phyloP scores from a whole-genome alignment of 2,329 filamentous ascomycete genomes.

The Periconia digitata region DNA sequence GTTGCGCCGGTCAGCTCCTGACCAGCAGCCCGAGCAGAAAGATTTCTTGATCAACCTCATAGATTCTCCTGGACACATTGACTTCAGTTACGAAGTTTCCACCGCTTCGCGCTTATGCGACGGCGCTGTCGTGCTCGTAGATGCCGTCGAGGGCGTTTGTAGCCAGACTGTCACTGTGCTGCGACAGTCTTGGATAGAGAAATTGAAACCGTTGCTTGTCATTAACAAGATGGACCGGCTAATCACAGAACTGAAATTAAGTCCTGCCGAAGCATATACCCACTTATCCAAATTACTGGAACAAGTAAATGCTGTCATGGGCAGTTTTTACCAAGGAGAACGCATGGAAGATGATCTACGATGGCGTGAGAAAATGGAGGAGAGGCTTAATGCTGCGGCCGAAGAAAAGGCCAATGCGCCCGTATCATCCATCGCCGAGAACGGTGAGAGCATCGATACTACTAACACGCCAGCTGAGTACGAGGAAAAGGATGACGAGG shows the following conservation, averaged over 20 bases:
- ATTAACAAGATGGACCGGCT: slow-evolving; percentile 99
- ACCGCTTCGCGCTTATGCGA: slow-evolving; percentile 94
- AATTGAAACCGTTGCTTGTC: slow-evolving; percentile 88
- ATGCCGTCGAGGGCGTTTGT: slow-evolving; percentile 96
- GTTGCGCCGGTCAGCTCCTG: slow-evolving; percentile 70
- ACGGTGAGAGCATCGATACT: slow-evolving; percentile 55
- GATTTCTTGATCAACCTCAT: slow-evolving; percentile 98
- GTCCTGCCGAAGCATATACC: slow-evolving; percentile 80
- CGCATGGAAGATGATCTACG: slow-evolving; percentile 97
- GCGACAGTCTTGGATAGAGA: slow-evolving; percentile 92
- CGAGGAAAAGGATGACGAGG: slow-evolving; percentile 91
- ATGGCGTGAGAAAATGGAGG: slow-evolving; percentile 92
- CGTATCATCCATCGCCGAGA: slow-evolving; percentile 50
- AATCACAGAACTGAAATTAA: slow-evolving; percentile 93
- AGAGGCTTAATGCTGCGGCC: slow-evolving; percentile 72
- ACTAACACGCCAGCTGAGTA: slow-evolving; percentile 62
- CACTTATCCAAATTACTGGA: slow-evolving; percentile 89
- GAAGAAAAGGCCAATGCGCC: slow-evolving; percentile 62
- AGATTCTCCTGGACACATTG: slow-evolving; percentile 96
- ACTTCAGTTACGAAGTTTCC: slow-evolving; percentile 97
- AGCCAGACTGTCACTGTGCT: slow-evolving; percentile 98
- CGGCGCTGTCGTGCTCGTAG: slow-evolving; percentile 89
- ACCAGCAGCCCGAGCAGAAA: slow-evolving; percentile 69
- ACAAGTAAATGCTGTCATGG: slow-evolving; percentile 95
- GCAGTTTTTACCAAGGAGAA: slow-evolving; percentile 96